These are phyloP conservation scores for Ustilago curta DNA, from an alignment of 1,284 basidiomycete species.

Conservation along the genomic window DNA sequence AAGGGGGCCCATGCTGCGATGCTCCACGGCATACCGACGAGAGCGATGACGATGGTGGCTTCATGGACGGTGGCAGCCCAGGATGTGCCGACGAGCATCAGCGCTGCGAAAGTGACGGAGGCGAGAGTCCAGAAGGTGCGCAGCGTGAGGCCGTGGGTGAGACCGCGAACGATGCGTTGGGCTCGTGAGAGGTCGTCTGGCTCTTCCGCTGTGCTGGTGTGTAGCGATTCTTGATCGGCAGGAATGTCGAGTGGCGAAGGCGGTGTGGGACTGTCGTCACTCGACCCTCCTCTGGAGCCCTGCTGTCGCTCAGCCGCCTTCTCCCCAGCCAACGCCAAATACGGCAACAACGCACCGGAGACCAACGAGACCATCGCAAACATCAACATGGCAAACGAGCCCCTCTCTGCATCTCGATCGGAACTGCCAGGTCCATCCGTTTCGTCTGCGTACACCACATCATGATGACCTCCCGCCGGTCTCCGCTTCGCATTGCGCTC, in stretches of 20 bases:
- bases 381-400: slow-evolving; percentile 64
- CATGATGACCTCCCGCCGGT: background rate
- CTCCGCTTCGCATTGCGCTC: slow-evolving; percentile 75
- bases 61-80: slow-evolving; percentile 38
- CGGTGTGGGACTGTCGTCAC: slow-evolving; percentile 6
- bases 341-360: slow-evolving; percentile 55
- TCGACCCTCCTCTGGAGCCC: background rate
- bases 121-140: slow-evolving; percentile 64
- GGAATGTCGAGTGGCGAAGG: slow-evolving; percentile 11
- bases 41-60: slow-evolving; percentile 58
- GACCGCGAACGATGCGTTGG: slow-evolving; percentile 22
- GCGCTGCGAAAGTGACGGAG: slow-evolving; percentile 36
- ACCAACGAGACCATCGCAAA: slow-evolving; percentile 61
- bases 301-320: slow-evolving; percentile 4
- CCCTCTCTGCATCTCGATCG: slow-evolving; percentile 56
- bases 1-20: slow-evolving; percentile 67
- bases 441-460: background rate
- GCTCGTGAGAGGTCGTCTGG: slow-evolving; percentile 20
- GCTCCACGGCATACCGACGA: slow-evolving; percentile 66
- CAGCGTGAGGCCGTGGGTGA: slow-evolving; percentile 39
- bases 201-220: background rate
- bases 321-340: slow-evolving; percentile 53
- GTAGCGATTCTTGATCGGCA: slow-evolving; percentile 14
- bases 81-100: slow-evolving; percentile 54
- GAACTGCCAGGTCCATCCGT: slow-evolving; percentile 5